Percentiles rank a stretch among this genome's conserved stretches.
These are phyloP conservation scores for Diphasiastrum complanatum DNA, from an alignment of 83 land plant species.

Conservation along the genomic window DNA sequence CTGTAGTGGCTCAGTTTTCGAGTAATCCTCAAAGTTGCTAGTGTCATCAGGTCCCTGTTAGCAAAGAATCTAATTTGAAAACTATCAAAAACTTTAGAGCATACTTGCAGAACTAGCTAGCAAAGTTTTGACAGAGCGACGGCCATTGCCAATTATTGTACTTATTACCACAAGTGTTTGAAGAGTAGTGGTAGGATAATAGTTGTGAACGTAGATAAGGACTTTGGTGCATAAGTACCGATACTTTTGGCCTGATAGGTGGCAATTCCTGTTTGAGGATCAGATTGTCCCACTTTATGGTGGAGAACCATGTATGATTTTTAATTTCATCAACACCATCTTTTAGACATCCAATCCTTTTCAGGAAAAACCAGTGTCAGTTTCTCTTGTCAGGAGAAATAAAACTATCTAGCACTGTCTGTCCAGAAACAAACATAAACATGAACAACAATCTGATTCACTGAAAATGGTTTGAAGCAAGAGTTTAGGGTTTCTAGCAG, in stretches of 20 bases:
- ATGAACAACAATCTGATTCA: too few relatives aligned
- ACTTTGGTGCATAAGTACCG: too few relatives aligned
- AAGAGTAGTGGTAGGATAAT: too few relatives aligned
- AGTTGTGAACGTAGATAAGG: too few relatives aligned
- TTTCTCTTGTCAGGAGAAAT: too few relatives aligned
- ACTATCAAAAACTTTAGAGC: neutral
- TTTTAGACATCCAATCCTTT: conserved; percentile 12
- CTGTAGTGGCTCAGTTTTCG: conserved; percentile 5
- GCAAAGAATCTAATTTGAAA: neutral
- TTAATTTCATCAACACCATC: conserved; percentile 13
- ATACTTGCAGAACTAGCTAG: neutral
- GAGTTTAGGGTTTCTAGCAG: too few relatives aligned
- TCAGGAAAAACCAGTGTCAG: neutral
- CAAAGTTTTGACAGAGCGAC: neutral
- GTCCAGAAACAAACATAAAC: too few relatives aligned
- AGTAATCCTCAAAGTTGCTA: conserved; percentile 25
- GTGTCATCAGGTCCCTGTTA: conserved; percentile 23
- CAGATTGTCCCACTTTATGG: conserved; percentile 9
- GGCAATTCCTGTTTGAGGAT: conserved; percentile 1
- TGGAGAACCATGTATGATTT: conserved; percentile 12
- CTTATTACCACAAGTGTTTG: too few relatives aligned
- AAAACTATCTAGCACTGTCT: too few relatives aligned
- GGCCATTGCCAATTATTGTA: too few relatives aligned
- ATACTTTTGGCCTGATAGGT: conserved; percentile 15
- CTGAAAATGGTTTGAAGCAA: too few relatives aligned